These are phyloP conservation scores for Komagataella phaffii DNA, from an alignment of 805 yeast genomes.

Conservation along the genomic window DNA sequence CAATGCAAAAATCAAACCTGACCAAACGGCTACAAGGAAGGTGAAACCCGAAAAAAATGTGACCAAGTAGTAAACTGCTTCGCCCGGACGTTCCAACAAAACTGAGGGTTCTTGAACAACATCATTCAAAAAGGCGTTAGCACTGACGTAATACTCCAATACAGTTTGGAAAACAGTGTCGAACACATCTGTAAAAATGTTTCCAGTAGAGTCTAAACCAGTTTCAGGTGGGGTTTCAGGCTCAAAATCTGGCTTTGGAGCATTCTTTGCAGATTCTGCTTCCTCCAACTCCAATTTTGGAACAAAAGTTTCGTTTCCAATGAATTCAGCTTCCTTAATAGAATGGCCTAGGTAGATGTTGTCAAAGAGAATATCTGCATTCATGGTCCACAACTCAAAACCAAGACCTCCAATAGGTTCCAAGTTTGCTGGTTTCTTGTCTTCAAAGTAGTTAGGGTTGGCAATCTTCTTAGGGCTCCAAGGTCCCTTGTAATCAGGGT, in stretches of 20 bases:
- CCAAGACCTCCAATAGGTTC: slow-evolving; percentile 72
- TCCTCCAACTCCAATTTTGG: slow-evolving; percentile 41
- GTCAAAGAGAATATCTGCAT: slow-evolving; percentile 60
- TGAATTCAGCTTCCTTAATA: slow-evolving; percentile 66
- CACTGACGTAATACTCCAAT: background rate
- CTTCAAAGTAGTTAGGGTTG: slow-evolving; percentile 61
- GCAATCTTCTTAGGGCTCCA: slow-evolving; percentile 58
- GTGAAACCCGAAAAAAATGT: slow-evolving; percentile 26
- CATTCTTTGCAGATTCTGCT: slow-evolving; percentile 22
- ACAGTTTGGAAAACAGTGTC: background rate
- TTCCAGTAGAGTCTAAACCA: background rate
- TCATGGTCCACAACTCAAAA: slow-evolving; percentile 85
- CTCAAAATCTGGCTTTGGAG: slow-evolving; percentile 26
- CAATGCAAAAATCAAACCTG: slow-evolving; percentile 19
- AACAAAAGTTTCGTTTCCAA: slow-evolving; percentile 67
- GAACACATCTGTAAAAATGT: background rate
- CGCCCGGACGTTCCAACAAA: slow-evolving; percentile 31
- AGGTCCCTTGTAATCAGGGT: slow-evolving; percentile 69
- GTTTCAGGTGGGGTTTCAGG: slow-evolving; percentile 23
- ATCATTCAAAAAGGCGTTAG: slow-evolving; percentile 13
- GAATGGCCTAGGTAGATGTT: slow-evolving; percentile 81
- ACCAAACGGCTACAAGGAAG: slow-evolving; percentile 27
- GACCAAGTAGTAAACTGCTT: slow-evolving; percentile 33
- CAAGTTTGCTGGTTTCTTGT: slow-evolving; percentile 40
- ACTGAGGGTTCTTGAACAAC: slow-evolving; percentile 32